These are phyloP conservation scores for Claviceps sp. DNA, from an alignment of 2,329 filamentous ascomycete species.

Conservation along the genomic window DNA sequence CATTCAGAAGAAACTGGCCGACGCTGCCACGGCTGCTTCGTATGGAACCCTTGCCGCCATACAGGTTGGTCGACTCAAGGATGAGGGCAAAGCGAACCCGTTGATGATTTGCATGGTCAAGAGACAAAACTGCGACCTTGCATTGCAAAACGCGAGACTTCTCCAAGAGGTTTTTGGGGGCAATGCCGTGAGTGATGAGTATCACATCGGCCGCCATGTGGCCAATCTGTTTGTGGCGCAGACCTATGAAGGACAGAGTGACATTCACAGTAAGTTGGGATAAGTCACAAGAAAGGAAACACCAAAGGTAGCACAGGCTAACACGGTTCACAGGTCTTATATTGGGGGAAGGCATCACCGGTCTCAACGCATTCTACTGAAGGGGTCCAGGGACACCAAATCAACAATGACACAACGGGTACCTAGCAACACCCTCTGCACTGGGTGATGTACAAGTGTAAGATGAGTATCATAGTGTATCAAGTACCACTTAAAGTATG, in stretches of 20 bases:
- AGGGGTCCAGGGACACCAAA: neutral
- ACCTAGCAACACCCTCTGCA: neutral
- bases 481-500: neutral
- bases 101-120: conserved; percentile 98
- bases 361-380: conserved; percentile 67
- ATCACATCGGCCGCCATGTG: conserved; percentile 86
- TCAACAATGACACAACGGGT: neutral
- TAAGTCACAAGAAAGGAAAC: neutral
- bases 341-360: conserved; percentile 54
- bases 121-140: conserved; percentile 90
- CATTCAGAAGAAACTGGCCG: conserved; percentile 93
- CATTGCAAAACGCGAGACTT: conserved; percentile 62
- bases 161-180: conserved; percentile 95
- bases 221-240: conserved; percentile 95
- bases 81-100: conserved; percentile 72
- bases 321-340: conserved; percentile 44
- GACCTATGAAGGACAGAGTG: conserved; percentile 96
- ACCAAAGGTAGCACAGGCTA: neutral
- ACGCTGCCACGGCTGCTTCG: conserved; percentile 80
- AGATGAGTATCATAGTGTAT: neutral
- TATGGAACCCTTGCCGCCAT: conserved; percentile 82
- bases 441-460: neutral
- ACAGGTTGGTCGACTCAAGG: conserved; percentile 87
- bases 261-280: conserved; percentile 72
- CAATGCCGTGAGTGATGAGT: conserved; percentile 97